These are phyloP conservation scores for Globisporangium uncinulatum DNA, from an alignment of 352 stramenopile species.

Conservation along the genomic window DNA sequence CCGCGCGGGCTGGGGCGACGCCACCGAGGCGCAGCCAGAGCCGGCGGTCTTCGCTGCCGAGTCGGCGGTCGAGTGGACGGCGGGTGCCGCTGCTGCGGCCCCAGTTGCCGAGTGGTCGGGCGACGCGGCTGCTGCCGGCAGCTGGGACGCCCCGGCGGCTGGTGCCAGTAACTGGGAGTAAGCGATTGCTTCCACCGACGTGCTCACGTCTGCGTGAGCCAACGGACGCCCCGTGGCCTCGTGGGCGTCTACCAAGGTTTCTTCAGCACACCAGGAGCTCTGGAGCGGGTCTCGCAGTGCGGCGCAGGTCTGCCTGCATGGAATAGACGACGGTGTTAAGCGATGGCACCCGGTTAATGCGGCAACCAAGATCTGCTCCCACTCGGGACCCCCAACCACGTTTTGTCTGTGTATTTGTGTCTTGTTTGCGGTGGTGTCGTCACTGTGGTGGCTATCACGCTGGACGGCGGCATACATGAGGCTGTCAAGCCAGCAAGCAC, in stretches of 20 bases:
- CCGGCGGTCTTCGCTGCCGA: conserved; percentile 50
- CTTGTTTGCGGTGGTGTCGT: neutral
- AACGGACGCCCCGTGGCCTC: conserved; percentile 1
- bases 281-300: conserved; percentile 1
- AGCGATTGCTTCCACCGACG: conserved; percentile 23
- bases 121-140: conserved; percentile 45
- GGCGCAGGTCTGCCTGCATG: conserved; percentile 42
- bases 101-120: conserved; percentile 73
- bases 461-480: no score
- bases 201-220: conserved; percentile 1
- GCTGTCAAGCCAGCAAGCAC: no score
- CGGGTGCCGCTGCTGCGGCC: conserved; percentile 16
- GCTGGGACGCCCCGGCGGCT: conserved; percentile 51
- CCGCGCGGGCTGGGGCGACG: conserved; percentile 69
- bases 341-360: conserved; percentile 92
- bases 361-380: conserved; percentile 35
- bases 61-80: conserved; percentile 58
- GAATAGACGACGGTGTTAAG: conserved; percentile 92
- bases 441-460: neutral
- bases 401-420: neutral
- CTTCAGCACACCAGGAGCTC: conserved; percentile 4
- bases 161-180: conserved; percentile 74
- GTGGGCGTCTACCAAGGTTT: conserved; percentile 3
- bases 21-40: conserved; percentile 42
- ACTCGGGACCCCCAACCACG: conserved; percentile 2